These are phyloP conservation scores for Lepidium aucheri DNA, from an alignment of 345 rosid genomes.

Conservation along the genomic window DNA sequence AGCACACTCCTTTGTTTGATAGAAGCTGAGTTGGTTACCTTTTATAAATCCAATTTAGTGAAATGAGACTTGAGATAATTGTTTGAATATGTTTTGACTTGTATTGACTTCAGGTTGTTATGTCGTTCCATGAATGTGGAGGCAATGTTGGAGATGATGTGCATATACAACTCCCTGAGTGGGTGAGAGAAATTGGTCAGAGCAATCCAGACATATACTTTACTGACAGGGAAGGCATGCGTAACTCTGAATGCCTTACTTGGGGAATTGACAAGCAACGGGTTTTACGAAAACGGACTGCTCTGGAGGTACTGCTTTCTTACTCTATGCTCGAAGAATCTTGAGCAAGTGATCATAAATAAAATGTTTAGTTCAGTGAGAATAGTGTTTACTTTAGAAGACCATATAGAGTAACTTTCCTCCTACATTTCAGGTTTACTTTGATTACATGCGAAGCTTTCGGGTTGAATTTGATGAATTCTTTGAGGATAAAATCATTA, in stretches of 20 bases:
- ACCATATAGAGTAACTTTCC: background rate
- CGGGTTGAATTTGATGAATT: constrained; percentile 83
- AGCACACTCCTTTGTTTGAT: too few relatives aligned
- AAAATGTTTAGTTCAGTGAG: too few relatives aligned
- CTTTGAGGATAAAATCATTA: constrained; percentile 58
- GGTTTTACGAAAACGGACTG: constrained; percentile 83
- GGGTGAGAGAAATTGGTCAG: constrained; percentile 71
- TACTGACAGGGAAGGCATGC: constrained; percentile 71
- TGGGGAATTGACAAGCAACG: constrained; percentile 98
- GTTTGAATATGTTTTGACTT: too few relatives aligned
- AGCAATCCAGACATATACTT: constrained; percentile 83
- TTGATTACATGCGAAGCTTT: constrained; percentile 95
- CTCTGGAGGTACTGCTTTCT: constrained; percentile 60
- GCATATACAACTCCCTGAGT: constrained; percentile 71
- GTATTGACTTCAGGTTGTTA: constrained; percentile 62
- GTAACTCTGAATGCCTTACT: constrained; percentile 79
- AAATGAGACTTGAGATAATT: background rate
- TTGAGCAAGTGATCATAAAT: too few relatives aligned
- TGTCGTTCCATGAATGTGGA: constrained; percentile 98
- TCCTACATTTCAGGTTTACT: constrained; percentile 51
- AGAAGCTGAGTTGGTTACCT: background rate
- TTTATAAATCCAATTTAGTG: background rate
- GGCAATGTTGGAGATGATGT: constrained; percentile 97
- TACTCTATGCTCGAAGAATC: background rate
- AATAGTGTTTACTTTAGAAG: background rate